These are phyloP conservation scores for Crithidia brevicula DNA, from an alignment of 208 protist genomes.

Conservation along the genomic window DNA sequence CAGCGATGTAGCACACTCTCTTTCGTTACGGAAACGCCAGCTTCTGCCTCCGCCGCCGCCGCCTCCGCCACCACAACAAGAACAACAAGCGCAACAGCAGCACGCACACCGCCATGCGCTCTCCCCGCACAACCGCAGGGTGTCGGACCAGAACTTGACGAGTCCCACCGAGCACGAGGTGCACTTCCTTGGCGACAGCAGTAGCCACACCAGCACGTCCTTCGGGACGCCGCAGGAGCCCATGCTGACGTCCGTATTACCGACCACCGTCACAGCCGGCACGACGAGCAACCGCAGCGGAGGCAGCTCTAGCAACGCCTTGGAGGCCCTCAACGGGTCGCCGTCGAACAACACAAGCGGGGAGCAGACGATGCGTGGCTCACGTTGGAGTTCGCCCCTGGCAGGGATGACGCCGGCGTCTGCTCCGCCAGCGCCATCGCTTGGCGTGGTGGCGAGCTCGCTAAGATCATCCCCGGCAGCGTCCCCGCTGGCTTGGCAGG, in stretches of 20 bases:
- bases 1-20: too few species aligned
- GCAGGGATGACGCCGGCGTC: not conserved
- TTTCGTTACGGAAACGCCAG: not conserved
- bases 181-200: slow-evolving; percentile 9
- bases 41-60: not conserved
- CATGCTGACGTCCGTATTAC: not conserved
- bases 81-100: not conserved
- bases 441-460: not conserved
- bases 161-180: slow-evolving; percentile 5
- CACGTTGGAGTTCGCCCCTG: slow-evolving; percentile 5
- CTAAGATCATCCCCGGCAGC: not conserved
- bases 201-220: slow-evolving; percentile 4
- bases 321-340: not conserved
- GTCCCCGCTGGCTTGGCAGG: not conserved
- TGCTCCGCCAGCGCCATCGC: not conserved
- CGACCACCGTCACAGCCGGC: not conserved
- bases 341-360: slow-evolving; percentile 2
- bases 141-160: slow-evolving; percentile 3
- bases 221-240: slow-evolving; percentile 3
- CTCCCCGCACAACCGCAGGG: not conserved
- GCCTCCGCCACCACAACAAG: too few species aligned
- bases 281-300: not conserved
- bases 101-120: not conserved
- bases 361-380: not conserved
- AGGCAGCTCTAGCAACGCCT: slow-evolving; percentile 5